Base-by-base conservation (phyloP, 768 basidiomycete genomes). In the Auricularia auricula-judae region DNA sequence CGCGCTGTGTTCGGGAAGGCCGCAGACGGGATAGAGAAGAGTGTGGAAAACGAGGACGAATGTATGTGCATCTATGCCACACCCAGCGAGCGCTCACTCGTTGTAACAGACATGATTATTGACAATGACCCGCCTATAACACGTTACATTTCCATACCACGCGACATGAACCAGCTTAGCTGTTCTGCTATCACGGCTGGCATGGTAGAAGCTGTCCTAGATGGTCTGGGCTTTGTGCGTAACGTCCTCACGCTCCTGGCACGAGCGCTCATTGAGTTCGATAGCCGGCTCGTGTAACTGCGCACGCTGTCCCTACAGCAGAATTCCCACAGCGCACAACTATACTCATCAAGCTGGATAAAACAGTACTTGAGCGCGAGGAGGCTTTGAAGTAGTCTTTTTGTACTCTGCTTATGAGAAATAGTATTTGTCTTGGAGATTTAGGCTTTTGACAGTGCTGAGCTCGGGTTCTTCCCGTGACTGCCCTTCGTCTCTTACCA, bases 181-280 rank as follows among this genome's bases (percentile, higher is more conserved):
- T 98, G 94, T 72, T 97, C 93, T n/a, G 98, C 97, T 2, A 90
- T 96, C 72, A 93, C 93, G 0, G 97, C 97, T 11, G 97, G 97
- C 1, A 87, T 99, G 61, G 96, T 99, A 12, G 97, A 99, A 76
- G 97, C 95, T 11, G 92, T 96, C 16, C 79, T 98, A 67, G 95
- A 98, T 72, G 94, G 93, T 1, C 80, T 96, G 33, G 91, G 93
- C 65, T 93, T 98, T 70, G 95, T 97, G 72, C 71, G 93, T 84
- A n/a, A 3, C n/a, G 63, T 8, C 47, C 59, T 60, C 60, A 39
- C 16, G 29, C 29, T 21, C 66, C 21, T 18, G 36, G 23, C 34
- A 54, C 36, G 39, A 35, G 21, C 54, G 18, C 39, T 58, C 67
- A 64, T 65, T 29, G 54, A 66, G 29, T 64, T 65, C 44, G 5